Evolutionary conservation across 2,329 filamentous ascomycete species (phyloP).

Genomic region (Fusarium devonianum): DNA sequence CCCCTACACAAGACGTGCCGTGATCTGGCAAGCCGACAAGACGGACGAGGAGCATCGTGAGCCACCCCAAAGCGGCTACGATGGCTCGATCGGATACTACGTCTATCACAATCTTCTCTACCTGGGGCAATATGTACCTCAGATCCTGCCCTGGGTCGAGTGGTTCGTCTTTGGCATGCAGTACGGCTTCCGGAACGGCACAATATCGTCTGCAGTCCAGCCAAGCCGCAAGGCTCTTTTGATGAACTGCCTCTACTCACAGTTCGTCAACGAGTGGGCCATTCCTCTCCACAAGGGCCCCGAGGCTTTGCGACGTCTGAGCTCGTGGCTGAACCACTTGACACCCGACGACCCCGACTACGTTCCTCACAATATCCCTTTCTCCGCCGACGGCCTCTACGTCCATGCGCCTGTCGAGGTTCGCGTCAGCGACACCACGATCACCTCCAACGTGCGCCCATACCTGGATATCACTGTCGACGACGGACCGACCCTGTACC

Average conservation of each 20-base stretch:
- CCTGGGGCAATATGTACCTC: constrained; percentile 77
- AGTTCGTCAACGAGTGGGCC: constrained; percentile 98
- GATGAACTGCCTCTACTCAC: constrained; percentile 98
- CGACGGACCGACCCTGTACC: constrained; percentile 79
- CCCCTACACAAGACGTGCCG: constrained; percentile 85
- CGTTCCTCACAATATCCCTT: constrained; percentile 75
- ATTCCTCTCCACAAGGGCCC: constrained; percentile 85
- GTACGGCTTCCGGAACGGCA: constrained; percentile 83
- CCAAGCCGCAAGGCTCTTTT: constrained; percentile 80
- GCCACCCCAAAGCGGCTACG: constrained; percentile 78
- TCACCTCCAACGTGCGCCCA: constrained; percentile 48
- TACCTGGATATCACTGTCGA: constrained; percentile 73
- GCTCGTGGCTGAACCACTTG: constrained; percentile 79
- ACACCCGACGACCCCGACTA: constrained; percentile 69
- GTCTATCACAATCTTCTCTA: constrained; percentile 92
- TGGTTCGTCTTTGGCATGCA: constrained; percentile 98
- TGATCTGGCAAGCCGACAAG: constrained; percentile 89
- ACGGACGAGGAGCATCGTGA: constrained; percentile 67
- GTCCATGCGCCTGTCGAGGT: constrained; percentile 93
- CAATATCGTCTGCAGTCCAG: constrained; percentile 77
- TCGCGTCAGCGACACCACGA: constrained; percentile 76
- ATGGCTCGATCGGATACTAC: constrained; percentile 81
- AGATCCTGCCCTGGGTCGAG: constrained; percentile 85
- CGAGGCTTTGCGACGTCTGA: constrained; percentile 82
- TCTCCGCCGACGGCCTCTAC: constrained; percentile 78